A percentile compares a stretch with the other conserved stretches of the same genome.
These are phyloP conservation scores for Aspergillus pseudonomiae DNA, from an alignment of 2,329 filamentous ascomycete genomes.

Conservation along the genomic window DNA sequence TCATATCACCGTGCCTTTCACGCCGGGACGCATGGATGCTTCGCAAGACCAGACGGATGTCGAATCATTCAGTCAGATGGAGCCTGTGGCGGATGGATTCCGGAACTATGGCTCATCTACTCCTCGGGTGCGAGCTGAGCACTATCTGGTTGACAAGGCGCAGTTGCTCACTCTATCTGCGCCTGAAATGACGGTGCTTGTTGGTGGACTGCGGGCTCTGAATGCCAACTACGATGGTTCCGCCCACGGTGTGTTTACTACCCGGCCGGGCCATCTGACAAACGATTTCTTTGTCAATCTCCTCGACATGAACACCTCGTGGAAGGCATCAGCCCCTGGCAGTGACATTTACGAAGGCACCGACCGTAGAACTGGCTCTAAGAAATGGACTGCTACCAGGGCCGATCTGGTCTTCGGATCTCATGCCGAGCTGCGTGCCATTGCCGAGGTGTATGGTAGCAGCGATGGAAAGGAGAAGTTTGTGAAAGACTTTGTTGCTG, in stretches of 20 bases:
- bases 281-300: constrained; percentile 85
- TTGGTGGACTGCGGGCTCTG: constrained; percentile 72
- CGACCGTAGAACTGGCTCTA: constrained; percentile 66
- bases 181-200: constrained; percentile 70
- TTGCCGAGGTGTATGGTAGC: constrained; percentile 70
- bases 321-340: constrained; percentile 59
- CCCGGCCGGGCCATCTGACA: constrained; percentile 67
- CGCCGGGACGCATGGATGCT: constrained; percentile 72
- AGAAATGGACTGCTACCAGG: constrained; percentile 72
- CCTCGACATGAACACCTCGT: constrained; percentile 66
- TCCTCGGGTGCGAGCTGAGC: constrained; percentile 64
- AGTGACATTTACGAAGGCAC: constrained; percentile 64
- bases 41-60: constrained; percentile 72
- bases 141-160: constrained; percentile 72
- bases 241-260: constrained; percentile 68
- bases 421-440: constrained; percentile 72
- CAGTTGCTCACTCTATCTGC: constrained; percentile 70
- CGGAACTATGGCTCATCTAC: constrained; percentile 73
- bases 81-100: constrained; percentile 75
- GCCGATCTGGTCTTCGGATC: constrained; percentile 72
- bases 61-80: constrained; percentile 64
- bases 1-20: constrained; percentile 68
- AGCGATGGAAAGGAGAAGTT: constrained; percentile 65
- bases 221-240: constrained; percentile 74
- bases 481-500: constrained; percentile 69